A percentile compares a stretch with the other conserved stretches of the same genome.
Evolutionary conservation across 2,329 filamentous ascomycete genomes (phyloP).

Genomic region (Aureobasidium sp.): DNA sequence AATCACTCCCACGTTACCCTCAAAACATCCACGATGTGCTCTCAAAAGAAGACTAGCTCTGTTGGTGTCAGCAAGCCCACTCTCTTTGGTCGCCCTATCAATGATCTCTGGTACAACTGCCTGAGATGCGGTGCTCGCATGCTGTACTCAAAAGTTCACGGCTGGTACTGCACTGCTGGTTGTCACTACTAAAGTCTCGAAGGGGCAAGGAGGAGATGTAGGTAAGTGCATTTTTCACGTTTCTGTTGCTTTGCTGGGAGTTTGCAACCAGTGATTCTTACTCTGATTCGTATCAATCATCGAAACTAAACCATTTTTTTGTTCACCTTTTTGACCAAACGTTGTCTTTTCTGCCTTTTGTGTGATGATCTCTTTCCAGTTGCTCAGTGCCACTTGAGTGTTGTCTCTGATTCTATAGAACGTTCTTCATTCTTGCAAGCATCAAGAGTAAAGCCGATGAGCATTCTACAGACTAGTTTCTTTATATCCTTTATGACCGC

Average conservation of each 20-base stretch:
- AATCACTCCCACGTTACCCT: neutral
- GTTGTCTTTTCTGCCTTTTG: neutral
- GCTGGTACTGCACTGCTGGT: neutral
- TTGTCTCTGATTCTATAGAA: too few relatives aligned
- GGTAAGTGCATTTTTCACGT: neutral
- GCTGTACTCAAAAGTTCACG: neutral
- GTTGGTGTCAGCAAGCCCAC: neutral
- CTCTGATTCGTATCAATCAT: neutral
- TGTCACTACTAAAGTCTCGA: neutral
- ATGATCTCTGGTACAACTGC: neutral
- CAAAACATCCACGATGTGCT: neutral
- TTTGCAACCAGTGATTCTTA: neutral
- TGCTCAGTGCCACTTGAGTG: too few relatives aligned
- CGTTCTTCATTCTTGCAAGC: too few relatives aligned
- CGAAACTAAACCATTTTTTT: neutral
- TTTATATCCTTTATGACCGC: too few relatives aligned
- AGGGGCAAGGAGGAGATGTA: neutral
- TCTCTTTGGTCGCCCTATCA: neutral
- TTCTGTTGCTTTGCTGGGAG: neutral
- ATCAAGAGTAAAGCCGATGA: too few relatives aligned
- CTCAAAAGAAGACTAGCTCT: neutral
- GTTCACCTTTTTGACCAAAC: neutral
- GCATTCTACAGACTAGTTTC: too few relatives aligned
- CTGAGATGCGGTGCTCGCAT: neutral
- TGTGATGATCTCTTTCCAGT: neutral